These are phyloP conservation scores for Gracilaria caudata DNA, from an alignment of 23 red algal genomes.

Conservation along the genomic window DNA sequence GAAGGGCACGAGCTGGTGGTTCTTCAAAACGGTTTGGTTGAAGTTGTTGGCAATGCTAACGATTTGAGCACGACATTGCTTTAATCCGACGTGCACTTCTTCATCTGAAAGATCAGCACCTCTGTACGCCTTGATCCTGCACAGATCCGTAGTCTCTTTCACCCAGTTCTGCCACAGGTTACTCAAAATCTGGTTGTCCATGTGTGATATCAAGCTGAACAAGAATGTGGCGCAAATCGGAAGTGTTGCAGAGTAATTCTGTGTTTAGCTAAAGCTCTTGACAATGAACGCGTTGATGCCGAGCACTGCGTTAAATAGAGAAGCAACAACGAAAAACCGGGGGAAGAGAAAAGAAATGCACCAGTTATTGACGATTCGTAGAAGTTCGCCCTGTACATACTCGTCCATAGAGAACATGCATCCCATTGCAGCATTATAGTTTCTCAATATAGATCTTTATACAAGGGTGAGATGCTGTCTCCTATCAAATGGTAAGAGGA, in stretches of 20 bases:
- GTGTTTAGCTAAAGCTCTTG: not conserved
- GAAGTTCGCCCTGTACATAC: no score
- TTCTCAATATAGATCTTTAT: no score
- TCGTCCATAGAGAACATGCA: no score
- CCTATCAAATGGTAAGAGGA: no score
- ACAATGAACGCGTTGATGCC: no score
- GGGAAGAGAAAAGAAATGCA: no score
- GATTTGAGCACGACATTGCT: not conserved
- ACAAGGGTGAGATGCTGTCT: no score
- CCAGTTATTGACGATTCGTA: no score
- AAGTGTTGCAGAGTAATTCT: not conserved
- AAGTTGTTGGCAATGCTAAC: not conserved
- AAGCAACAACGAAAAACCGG: no score
- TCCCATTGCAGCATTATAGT: no score
- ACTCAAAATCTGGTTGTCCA: conserved; percentile 14
- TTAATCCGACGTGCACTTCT: conserved; percentile 9
- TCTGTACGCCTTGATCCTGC: conserved; percentile 18
- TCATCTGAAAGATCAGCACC: conserved; percentile 25
- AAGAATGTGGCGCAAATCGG: not conserved
- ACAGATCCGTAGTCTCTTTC: conserved; percentile 38
- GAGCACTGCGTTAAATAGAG: no score
- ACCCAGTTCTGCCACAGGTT: conserved; percentile 30
- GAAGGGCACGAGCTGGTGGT: conserved; percentile 20
- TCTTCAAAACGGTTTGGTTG: conserved; percentile 9
- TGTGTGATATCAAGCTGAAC: not conserved